A percentile compares a stretch with the other conserved stretches of the same genome.
phyloP scores from a whole-genome alignment of 2,329 filamentous ascomycete genomes.

The Capronia coronata region DNA sequence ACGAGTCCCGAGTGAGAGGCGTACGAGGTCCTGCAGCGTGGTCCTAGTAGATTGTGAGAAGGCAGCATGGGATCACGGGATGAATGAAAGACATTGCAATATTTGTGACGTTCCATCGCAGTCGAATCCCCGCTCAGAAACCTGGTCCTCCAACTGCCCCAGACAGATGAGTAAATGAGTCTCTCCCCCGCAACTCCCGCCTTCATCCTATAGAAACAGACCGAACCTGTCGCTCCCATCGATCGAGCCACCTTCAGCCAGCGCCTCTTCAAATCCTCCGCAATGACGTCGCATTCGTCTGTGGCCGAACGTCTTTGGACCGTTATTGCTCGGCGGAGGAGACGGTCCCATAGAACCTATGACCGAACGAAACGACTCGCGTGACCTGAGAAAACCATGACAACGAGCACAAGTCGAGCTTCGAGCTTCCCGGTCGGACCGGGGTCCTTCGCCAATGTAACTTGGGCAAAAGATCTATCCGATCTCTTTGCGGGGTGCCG shows the following conservation, averaged over 20 bases:
- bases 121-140: too few relatives aligned
- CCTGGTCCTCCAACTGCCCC: too few relatives aligned
- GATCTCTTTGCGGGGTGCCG: not conserved
- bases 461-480: not conserved
- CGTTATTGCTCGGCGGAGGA: not conserved
- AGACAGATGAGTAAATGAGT: too few relatives aligned
- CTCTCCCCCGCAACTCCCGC: not conserved
- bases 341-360: not conserved
- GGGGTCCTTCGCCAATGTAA: not conserved
- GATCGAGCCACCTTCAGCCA: not conserved
- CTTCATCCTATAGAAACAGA: not conserved
- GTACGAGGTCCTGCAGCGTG: too few relatives aligned
- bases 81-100: too few relatives aligned
- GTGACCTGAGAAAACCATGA: not conserved
- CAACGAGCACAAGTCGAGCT: not conserved
- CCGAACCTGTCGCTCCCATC: not conserved
- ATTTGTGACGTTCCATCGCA: too few relatives aligned
- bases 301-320: not conserved
- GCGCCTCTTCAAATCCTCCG: not conserved
- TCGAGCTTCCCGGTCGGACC: not conserved
- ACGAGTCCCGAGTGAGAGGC: too few relatives aligned
- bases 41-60: too few relatives aligned
- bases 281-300: conserved; percentile 16
- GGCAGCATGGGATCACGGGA: too few relatives aligned
- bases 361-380: not conserved